phyloP scores from a whole-genome alignment of 371 early-diverging fungal genomes.

The Globomyces sp. region DNA sequence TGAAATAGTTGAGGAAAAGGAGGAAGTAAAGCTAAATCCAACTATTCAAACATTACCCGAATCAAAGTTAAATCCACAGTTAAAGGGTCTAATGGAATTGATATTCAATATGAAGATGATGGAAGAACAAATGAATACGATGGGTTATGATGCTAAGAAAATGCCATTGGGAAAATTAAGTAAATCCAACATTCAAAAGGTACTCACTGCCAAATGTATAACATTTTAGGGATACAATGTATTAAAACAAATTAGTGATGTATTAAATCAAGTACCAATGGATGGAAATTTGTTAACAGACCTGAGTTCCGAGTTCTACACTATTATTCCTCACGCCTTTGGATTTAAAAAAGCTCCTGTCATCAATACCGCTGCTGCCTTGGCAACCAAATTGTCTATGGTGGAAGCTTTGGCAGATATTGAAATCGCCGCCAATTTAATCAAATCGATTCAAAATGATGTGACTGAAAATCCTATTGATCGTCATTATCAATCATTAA shows the following conservation, averaged over 20 bases:
- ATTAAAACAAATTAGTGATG: conserved; percentile 50
- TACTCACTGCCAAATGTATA: conserved; percentile 1
- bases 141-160: conserved; percentile 56
- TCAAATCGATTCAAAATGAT: conserved; percentile 41
- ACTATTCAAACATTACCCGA: conserved; percentile 26
- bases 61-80: conserved; percentile 46
- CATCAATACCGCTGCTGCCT: conserved; percentile 33
- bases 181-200: conserved; percentile 47
- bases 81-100: conserved; percentile 51
- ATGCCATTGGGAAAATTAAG: conserved; percentile 64
- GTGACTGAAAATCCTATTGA: conserved; percentile 51
- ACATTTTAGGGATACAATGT: conserved; percentile 45
- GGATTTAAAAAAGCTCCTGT: conserved; percentile 45
- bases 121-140: conserved; percentile 53
- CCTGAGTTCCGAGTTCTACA: conserved; percentile 53
- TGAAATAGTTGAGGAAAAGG: conserved; percentile 30
- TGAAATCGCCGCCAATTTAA: conserved; percentile 53
- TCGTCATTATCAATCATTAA: conserved; percentile 46
- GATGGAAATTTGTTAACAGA: conserved; percentile 19
- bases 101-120: conserved; percentile 59
- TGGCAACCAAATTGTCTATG: conserved; percentile 56
- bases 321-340: conserved; percentile 62
- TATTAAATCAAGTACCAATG: conserved; percentile 18
- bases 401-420: conserved; percentile 61
- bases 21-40: conserved; percentile 23